A percentile compares a stretch with the other conserved stretches of the same genome.
These are phyloP conservation scores for Castanopsis chinensis DNA, from an alignment of 306 rosid species.

Conservation along the genomic window DNA sequence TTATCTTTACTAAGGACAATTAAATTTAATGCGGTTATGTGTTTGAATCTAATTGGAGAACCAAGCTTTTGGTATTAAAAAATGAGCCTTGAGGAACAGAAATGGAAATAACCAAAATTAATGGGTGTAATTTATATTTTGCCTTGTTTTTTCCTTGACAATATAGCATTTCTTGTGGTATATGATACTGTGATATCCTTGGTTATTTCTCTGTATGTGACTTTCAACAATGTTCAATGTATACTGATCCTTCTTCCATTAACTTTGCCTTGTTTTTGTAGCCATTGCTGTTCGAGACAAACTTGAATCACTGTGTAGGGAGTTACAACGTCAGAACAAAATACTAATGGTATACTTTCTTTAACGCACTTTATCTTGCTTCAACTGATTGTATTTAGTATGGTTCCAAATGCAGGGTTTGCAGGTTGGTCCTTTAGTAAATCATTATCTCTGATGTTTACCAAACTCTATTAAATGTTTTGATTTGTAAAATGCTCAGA, in stretches of 20 bases:
- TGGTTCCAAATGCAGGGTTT: conserved; percentile 10
- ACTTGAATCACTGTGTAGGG: conserved; percentile 95
- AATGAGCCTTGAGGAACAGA: no score
- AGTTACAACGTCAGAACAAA: conserved; percentile 95
- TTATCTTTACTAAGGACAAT: no score
- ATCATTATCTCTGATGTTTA: background rate
- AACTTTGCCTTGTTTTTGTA: conserved; percentile 32
- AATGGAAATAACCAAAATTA: no score
- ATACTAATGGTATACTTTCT: conserved; percentile 72
- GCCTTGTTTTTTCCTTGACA: no score
- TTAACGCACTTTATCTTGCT: conserved; percentile 23
- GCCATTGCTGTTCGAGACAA: conserved; percentile 86
- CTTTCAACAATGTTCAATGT: background rate
- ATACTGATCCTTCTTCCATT: conserved; percentile 12
- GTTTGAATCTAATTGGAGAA: no score
- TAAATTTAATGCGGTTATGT: no score
- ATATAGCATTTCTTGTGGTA: background rate
- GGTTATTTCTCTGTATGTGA: background rate
- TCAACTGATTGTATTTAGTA: conserved; percentile 10
- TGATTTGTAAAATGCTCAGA: background rate
- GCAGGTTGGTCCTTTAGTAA: conserved; percentile 3
- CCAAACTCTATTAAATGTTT: background rate
- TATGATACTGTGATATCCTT: background rate
- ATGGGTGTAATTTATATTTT: no score
- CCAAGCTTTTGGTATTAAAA: no score